These are phyloP conservation scores for Populus ilicifolia DNA, from an alignment of 345 rosid genomes.

Conservation along the genomic window DNA sequence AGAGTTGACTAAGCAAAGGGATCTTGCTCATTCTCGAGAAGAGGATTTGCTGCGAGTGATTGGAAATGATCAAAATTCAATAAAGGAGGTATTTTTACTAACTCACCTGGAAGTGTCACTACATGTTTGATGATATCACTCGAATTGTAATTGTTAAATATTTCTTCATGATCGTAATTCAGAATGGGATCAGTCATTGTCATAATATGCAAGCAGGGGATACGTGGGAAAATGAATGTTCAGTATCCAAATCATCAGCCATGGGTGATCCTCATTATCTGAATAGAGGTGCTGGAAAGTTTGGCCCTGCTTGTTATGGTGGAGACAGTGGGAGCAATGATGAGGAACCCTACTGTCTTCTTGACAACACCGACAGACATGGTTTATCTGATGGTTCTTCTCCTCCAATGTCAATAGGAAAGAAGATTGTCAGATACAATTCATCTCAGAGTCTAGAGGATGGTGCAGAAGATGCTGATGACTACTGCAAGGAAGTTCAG, in stretches of 20 bases:
- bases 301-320: conserved; percentile 17
- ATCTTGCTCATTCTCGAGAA: conserved; percentile 76
- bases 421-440: conserved; percentile 35
- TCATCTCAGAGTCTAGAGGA: conserved; percentile 26
- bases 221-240: conserved; percentile 64
- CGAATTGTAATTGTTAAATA: conserved; percentile 8
- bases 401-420: conserved; percentile 42
- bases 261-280: conserved; percentile 29
- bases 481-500: conserved; percentile 80
- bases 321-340: conserved; percentile 44
- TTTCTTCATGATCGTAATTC: conserved; percentile 16
- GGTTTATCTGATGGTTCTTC: conserved; percentile 46
- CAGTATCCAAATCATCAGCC: conserved; percentile 59
- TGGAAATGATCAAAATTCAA: conserved; percentile 50
- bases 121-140: neutral
- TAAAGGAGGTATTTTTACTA: conserved; percentile 40
- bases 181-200: conserved; percentile 44
- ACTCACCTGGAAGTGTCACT: neutral
- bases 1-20: conserved; percentile 76
- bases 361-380: conserved; percentile 33
- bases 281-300: conserved; percentile 19
- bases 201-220: conserved; percentile 33
- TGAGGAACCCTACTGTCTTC: conserved; percentile 30
- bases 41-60: conserved; percentile 69
- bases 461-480: conserved; percentile 49